Percentiles rank a stretch among this genome's conserved stretches.
Evolutionary conservation across 306 rosid genomes (phyloP).

Genomic region (Fragaria nilgerrensis): DNA sequence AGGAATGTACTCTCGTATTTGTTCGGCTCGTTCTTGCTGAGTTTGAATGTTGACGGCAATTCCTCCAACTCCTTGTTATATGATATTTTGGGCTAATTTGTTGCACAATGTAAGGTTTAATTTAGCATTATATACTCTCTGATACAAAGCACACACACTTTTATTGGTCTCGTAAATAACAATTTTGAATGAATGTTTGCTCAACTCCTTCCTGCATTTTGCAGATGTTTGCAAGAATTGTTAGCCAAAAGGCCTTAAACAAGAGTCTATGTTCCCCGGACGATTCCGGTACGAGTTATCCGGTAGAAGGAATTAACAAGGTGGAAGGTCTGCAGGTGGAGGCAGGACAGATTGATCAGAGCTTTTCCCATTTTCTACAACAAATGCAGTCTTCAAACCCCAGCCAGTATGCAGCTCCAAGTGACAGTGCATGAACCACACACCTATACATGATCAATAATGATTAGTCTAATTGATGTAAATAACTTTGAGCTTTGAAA

Average conservation of each 20-base stretch:
- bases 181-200: background rate
- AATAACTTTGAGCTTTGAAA: background rate
- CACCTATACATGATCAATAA: background rate
- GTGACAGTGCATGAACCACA: constrained; percentile 31
- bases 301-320: background rate
- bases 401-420: constrained; percentile 21
- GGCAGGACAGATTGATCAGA: constrained; percentile 9
- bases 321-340: constrained; percentile 22
- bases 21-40: background rate
- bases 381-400: constrained; percentile 25
- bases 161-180: background rate
- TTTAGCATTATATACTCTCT: background rate
- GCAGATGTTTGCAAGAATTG: background rate
- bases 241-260: background rate
- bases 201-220: background rate
- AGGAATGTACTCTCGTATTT: background rate
- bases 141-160: background rate
- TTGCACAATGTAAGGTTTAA: background rate
- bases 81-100: background rate
- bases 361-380: constrained; percentile 22
- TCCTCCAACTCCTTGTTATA: background rate
- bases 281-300: background rate
- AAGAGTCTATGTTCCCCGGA: background rate
- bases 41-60: background rate
- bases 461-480: background rate